These are phyloP conservation scores for Calonectria pseudoreteaudii DNA, from an alignment of 2,329 filamentous ascomycete species.

Conservation along the genomic window DNA sequence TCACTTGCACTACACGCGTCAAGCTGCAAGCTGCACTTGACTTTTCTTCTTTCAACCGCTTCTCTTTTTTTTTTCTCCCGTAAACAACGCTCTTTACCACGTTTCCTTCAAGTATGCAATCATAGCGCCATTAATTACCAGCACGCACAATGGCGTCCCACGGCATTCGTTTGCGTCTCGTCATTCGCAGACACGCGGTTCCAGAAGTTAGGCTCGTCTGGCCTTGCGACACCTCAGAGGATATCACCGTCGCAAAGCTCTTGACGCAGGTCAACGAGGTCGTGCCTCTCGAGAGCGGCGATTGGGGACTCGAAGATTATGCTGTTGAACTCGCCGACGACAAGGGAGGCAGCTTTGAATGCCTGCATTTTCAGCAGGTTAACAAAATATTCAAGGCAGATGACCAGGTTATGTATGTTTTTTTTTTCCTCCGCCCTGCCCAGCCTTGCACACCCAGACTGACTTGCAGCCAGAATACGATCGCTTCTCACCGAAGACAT, in stretches of 20 bases:
- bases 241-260: conserved; percentile 80
- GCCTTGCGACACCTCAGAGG: conserved; percentile 67
- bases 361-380: conserved; percentile 85
- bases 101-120: conserved; percentile 32
- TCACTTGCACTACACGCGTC: conserved; percentile 21
- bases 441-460: background rate
- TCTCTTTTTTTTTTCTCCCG: background rate
- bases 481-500: conserved; percentile 82
- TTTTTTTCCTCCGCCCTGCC: background rate
- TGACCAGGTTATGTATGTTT: conserved; percentile 81
- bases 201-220: conserved; percentile 80
- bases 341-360: conserved; percentile 78
- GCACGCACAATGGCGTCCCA: conserved; percentile 44
- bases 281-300: conserved; percentile 81
- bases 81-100: conserved; percentile 5
- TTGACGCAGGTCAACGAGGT: conserved; percentile 83
- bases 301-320: conserved; percentile 94
- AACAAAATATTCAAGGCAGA: conserved; percentile 80
- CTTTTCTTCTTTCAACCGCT: background rate
- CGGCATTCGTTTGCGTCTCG: conserved; percentile 77
- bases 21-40: conserved; percentile 8
- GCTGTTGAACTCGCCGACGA: conserved; percentile 76
- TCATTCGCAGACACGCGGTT: conserved; percentile 78
- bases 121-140: conserved; percentile 10
- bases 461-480: conserved; percentile 71